Base-by-base conservation (phyloP, 805 yeast genomes). In the Saturnispora sanitii region DNA sequence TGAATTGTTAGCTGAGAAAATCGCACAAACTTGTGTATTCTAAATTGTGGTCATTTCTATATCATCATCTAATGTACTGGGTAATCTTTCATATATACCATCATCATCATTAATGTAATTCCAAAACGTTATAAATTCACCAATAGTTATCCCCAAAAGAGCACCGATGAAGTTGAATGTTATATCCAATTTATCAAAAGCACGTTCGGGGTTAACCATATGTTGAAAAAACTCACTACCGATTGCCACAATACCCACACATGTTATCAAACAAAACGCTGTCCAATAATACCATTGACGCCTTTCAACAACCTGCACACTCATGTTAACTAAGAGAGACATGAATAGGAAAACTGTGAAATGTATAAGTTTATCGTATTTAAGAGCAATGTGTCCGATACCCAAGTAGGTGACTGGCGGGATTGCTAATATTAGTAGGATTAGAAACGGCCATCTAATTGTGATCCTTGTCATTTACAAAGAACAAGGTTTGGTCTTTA, bases 1-100 rank as follows among this genome's bases (percentile, higher is more conserved):
- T 47, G 92, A 83, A 54, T 47, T 60, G 35, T 62, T 90, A 41
- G 84, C 81, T 2, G 46, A 41, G 3, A 41, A 64, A 30, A 70
- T 88, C 26, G 70, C 71, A 1, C 54, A 65, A 4, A 63, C 76
- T 12, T 77, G 87, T 54, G 37, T 25, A 5, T 39, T 39, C 30
- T 22, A 22, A 2, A 29, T 35, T 13, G 16, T n/a, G 12, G 28
- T 15, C n/a, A 33, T 17, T 21, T 20, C 27, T 27, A 30, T 16
- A 31, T 25, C 33, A 6, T 13, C 30, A n/a, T n/a, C n/a, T n/a
- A n/a, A n/a, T n/a, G n/a, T n/a, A n/a, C n/a, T n/a, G n/a, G n/a
- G n/a, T n/a, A n/a, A n/a, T 4, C 19, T 22, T 17, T 30, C 35
- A 11, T 26, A 6, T 3, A 16, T 16, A 21, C 28, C n/a, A 16